Percentiles rank a stretch among this genome's conserved stretches.
These are phyloP conservation scores for Pythium guiyangense DNA, from an alignment of 352 stramenopile species.

Conservation along the genomic window DNA sequence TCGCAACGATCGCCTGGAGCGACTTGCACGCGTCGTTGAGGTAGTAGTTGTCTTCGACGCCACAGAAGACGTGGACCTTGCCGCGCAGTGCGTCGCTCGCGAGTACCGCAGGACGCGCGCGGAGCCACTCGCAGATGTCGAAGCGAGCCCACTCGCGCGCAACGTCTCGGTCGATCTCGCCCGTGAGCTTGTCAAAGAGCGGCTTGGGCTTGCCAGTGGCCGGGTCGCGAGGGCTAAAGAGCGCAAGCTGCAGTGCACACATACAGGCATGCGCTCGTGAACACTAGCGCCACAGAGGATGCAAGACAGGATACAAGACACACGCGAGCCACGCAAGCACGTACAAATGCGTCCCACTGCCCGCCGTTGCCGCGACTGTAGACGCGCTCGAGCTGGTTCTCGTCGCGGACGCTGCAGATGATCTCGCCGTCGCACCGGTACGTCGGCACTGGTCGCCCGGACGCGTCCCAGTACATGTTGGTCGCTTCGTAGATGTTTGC, in stretches of 20 bases:
- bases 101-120: conserved; percentile 29
- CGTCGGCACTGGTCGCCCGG: conserved; percentile 47
- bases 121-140: conserved; percentile 60
- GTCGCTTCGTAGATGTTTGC: conserved; percentile 66
- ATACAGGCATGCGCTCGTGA: no score
- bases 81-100: conserved; percentile 30
- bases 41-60: conserved; percentile 74
- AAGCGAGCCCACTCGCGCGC: conserved; percentile 37
- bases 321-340: background rate
- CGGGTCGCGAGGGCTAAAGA: conserved; percentile 52
- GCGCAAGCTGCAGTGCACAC: conserved; percentile 29
- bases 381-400: conserved; percentile 68
- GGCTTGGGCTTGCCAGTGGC: conserved; percentile 47
- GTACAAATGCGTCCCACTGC: conserved; percentile 63
- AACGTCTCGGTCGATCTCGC: conserved; percentile 56
- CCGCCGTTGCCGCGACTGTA: conserved; percentile 62
- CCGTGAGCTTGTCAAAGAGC: conserved; percentile 72
- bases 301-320: no score
- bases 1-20: conserved; percentile 47
- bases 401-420: conserved; percentile 59
- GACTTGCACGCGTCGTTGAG: conserved; percentile 59
- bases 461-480: conserved; percentile 73
- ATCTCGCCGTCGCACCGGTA: conserved; percentile 46
- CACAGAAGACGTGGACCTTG: conserved; percentile 75
- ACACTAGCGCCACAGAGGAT: no score